Base-by-base conservation (phyloP, 2,329 filamentous ascomycete species). In the Colletotrichum sublineola region DNA sequence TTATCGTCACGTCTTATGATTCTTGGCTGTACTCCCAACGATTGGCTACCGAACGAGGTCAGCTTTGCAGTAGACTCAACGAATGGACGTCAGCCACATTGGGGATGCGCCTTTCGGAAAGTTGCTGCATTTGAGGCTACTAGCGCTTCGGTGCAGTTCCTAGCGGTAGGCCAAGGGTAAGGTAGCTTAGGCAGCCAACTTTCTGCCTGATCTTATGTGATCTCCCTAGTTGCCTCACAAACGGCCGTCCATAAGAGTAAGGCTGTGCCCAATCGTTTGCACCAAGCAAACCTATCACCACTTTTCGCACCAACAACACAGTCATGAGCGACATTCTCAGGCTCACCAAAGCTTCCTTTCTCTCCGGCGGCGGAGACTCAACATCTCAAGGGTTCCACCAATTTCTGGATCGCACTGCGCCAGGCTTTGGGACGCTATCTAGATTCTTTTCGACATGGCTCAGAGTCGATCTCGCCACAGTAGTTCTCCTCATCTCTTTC, bases 381-480 rank as follows among this genome's bases (percentile, higher is more conserved):
- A 70, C 66, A 8, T 55, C 68, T 5, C 53, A 61, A 57, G 36
- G 61, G 33, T 36, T 66, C 29, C 36, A 70, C 29, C 67, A 73
- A 11, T 48, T 73, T 6, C 24, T 73, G 4, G 67, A 71, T 18
- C 67, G 68, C 15, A 53, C 67, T 4, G 56, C 50, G 7, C 71
- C 71, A 12, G 68, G 68, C 52, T 80, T 81, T 48, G 73, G 73
- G 6, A 70, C 78, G 31, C 63, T 82, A 33, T 77, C 79, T 42
- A 71, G 56, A 24, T 82, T 83, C 75, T 78, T 83, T 53, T 77
- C 79, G 4, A 75, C 71, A 57, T 83, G 80, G 79, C 69, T 82
- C 9, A 74, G 78, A 48, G 64, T 83, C 44, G 81, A 82, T 69
- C 76, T 83, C 53, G 78, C 79, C 5, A 77, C 79, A 0, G 63